Percentiles rank a stretch among this genome's conserved stretches.
These are phyloP conservation scores for Malus asiatica DNA, from an alignment of 306 rosid species.

Conservation along the genomic window DNA sequence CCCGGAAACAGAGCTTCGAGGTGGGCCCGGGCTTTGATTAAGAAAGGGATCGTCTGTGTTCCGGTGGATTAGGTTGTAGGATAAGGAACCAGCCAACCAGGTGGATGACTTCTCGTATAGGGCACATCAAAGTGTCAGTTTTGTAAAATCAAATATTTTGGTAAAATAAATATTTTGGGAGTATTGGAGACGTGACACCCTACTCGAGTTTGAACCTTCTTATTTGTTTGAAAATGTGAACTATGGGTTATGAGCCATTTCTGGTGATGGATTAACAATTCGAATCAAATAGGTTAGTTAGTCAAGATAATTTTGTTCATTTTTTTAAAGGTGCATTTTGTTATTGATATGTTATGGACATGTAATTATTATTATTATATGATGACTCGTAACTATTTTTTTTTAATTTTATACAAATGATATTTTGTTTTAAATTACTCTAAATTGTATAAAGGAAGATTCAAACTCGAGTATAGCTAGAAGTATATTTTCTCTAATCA, in stretches of 20 bases:
- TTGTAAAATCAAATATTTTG: neutral
- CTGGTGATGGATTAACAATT: no score
- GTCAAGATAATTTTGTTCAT: accelerated
- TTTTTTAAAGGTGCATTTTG: no score
- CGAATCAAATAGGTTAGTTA: no score
- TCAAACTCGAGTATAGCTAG: no score
- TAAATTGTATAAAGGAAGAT: no score
- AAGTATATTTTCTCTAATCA: no score
- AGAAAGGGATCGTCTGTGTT: neutral
- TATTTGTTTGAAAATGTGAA: neutral
- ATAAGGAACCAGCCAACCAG: neutral
- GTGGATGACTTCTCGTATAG: neutral
- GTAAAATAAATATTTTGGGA: neutral
- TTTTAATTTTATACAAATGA: no score
- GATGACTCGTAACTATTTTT: accelerated
- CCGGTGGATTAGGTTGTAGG: constrained; percentile 1
- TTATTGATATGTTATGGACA: no score
- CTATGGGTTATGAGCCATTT: no score
- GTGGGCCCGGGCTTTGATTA: constrained; percentile 19
- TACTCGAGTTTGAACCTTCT: neutral
- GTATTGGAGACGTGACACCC: constrained; percentile 5
- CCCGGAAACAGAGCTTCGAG: constrained; percentile 13
- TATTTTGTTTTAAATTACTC: no score
- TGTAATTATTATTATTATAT: no score
- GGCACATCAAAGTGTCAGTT: neutral